Conservation (phyloP, 2,329 filamentous ascomycete genomes). For the Orbilia blumenaviensis region DNA sequence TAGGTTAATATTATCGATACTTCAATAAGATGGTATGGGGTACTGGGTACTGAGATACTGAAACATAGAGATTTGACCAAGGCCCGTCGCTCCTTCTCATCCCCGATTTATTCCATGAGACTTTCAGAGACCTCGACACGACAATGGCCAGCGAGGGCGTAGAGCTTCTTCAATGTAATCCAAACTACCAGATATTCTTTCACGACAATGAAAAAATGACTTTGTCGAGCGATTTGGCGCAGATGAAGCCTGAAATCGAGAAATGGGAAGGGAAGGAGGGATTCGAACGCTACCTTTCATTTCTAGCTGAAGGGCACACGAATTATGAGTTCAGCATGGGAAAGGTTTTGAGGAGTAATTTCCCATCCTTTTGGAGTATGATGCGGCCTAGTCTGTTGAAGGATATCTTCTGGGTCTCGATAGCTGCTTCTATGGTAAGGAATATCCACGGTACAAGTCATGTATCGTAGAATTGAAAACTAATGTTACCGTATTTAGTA, state of each 20-base stretch:
- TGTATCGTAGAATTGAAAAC: not conserved
- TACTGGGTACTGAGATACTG: constrained; percentile 11
- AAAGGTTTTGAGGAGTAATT: constrained; percentile 75
- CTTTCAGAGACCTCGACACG: constrained; percentile 75
- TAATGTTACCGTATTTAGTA: constrained; percentile 62
- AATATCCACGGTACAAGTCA: constrained; percentile 65
- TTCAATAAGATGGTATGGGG: not conserved
- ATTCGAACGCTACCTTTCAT: constrained; percentile 74
- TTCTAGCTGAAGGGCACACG: constrained; percentile 72
- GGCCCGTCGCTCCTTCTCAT: constrained; percentile 78
- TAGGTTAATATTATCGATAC: not conserved
- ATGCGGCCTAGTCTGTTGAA: constrained; percentile 68
- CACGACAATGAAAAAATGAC: constrained; percentile 72
- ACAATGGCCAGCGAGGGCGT: constrained; percentile 73
- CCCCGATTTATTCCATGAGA: constrained; percentile 74
- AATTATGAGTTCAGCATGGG: constrained; percentile 75
- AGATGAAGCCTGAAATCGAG: constrained; percentile 77
- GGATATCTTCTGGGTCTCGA: constrained; percentile 67
- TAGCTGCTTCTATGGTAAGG: constrained; percentile 70
- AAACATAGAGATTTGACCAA: constrained; percentile 73
- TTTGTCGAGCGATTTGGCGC: constrained; percentile 73
- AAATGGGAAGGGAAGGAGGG: constrained; percentile 76
- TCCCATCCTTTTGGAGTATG: constrained; percentile 70
- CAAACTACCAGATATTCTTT: constrained; percentile 80
- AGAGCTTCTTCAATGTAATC: constrained; percentile 74